Evolutionary conservation across 257 asterid species (phyloP), one percentile per base, ranked within the genome.

Genomic region (Lycium barbarum): DNA sequence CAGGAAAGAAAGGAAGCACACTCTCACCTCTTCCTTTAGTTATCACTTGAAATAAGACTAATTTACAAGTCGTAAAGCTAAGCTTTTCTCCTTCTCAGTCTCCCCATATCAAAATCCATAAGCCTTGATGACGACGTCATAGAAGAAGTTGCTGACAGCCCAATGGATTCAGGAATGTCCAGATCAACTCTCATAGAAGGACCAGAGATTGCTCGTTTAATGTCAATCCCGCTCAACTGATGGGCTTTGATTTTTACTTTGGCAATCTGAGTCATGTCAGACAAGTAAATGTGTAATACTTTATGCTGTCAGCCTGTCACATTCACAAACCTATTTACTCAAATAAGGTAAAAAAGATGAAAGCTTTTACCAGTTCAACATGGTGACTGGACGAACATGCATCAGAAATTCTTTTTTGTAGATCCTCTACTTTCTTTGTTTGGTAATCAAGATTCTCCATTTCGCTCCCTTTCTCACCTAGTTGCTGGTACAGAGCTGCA

Each of bases 151-250:
- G 92, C 67, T 12, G 81, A 86, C 66, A 96, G 87, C n/a, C 99
- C 99, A 79, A 96, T 65, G 15, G 99, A 96, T 90, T 96, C 99
- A 2, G 99, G 99, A 84, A 96, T 96, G 90, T 96, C 99, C n/a
- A 96, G 97, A 83, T 91, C 91, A 20, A 90, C 91, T n/a, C 70
- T 89, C 86, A 85, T 88, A 54, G 98, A 91, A 81, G 97, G 95
- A 79, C 95, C 97, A 3, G 90, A 93, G 18, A 90, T 88, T 26
- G 94, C 94, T 71, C 93, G 92, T 89, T 91, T 96, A 87, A 92
- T 90, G 68, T 93, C 97, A 7, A 85, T 83, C 84, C 92, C 97
- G 13, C 89, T 92, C 85, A 88, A 47, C 79, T 91, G 95, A 87
- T 85, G 89, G 83, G 88, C 93, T 88, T 90, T 92, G 84, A 92